These are phyloP conservation scores for Hemileia vastatrix DNA, from an alignment of 1,284 basidiomycete genomes.

Conservation along the genomic window DNA sequence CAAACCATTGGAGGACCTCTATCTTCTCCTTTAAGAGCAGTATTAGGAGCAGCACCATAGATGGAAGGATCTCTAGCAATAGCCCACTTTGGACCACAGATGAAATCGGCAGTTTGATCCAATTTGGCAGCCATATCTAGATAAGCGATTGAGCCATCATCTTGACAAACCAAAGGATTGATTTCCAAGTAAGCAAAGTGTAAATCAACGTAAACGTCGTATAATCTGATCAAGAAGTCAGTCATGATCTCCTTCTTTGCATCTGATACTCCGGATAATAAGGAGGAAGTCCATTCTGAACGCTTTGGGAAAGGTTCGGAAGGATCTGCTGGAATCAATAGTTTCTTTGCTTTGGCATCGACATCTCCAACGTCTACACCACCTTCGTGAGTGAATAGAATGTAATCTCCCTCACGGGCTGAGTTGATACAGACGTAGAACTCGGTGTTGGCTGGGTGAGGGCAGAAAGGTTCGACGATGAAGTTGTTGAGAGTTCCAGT, in stretches of 20 bases:
- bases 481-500: slow-evolving; percentile 93
- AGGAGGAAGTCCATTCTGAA: slow-evolving; percentile 59
- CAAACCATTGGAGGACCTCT: slow-evolving; percentile 85
- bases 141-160: slow-evolving; percentile 79
- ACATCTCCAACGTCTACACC: slow-evolving; percentile 98
- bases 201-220: slow-evolving; percentile 93
- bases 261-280: slow-evolving; percentile 70
- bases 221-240: slow-evolving; percentile 89
- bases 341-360: slow-evolving; percentile 87
- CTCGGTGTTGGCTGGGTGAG: slow-evolving; percentile 83
- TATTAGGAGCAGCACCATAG: too few relatives aligned
- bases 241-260: slow-evolving; percentile 75
- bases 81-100: slow-evolving; percentile 98
- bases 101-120: slow-evolving; percentile 92
- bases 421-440: slow-evolving; percentile 99
- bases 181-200: slow-evolving; percentile 99
- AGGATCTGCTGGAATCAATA: slow-evolving; percentile 55
- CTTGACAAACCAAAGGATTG: slow-evolving; percentile 92
- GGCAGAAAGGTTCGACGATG: slow-evolving; percentile 96
- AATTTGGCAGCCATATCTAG: slow-evolving; percentile 99
- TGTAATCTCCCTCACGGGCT: slow-evolving; percentile 82
- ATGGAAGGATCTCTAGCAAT: too few relatives aligned
- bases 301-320: slow-evolving; percentile 81
- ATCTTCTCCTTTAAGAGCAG: too few relatives aligned
- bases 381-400: slow-evolving; percentile 97